Evolutionary conservation across 2,329 filamentous ascomycete genomes (phyloP), one percentile per base, ranked within the genome.

Genomic region (Nemania sp.): DNA sequence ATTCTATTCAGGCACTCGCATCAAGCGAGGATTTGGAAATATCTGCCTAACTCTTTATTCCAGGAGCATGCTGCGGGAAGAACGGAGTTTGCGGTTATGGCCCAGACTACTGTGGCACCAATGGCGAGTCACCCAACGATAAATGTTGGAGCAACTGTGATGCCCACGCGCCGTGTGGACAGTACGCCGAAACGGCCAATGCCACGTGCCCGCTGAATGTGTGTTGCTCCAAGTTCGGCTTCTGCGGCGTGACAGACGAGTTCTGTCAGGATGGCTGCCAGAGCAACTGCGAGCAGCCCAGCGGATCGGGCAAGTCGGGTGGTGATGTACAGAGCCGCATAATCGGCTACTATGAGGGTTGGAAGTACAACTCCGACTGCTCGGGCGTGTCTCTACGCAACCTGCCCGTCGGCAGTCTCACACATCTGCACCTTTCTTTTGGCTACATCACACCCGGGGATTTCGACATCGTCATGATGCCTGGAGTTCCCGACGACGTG

Each of bases 161-260:
- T 64, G 72, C 73, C 13, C 65, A 73, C 15, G 69, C 73, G 2
- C 71, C 73, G 45, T 77, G 74, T 53, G 74, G 74, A 10, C 34
- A 67, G 25, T 68, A 68, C 50, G 67, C 73, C 1, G 62, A 59
- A n/a, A n/a, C n/a, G n/a, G n/a, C n/a, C n/a, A n/a, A n/a, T n/a
- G n/a, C n/a, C n/a, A n/a, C n/a, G n/a, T 47, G 45, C 12, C 45
- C 45, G 2, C 25, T 47, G 7, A 47, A 47, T 29, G 45, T 47
- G 20, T 47, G 45, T n/a, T 47, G 45, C 25, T 15, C 6, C 25
- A 13, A 47, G n/a, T 29, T 15, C 25, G 45, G 45, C 12, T 47
- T 47, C 20, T 47, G 45, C 12, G 45, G 45, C 13, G 6, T 9
- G 25, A 47, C 20, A 32, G 21, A 29, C 12, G 21, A 47, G 12